Evolutionary conservation across 2,329 filamentous ascomycete species (phyloP), one percentile per base, ranked within the genome.

Genomic region (Chaetomium olivaceum): DNA sequence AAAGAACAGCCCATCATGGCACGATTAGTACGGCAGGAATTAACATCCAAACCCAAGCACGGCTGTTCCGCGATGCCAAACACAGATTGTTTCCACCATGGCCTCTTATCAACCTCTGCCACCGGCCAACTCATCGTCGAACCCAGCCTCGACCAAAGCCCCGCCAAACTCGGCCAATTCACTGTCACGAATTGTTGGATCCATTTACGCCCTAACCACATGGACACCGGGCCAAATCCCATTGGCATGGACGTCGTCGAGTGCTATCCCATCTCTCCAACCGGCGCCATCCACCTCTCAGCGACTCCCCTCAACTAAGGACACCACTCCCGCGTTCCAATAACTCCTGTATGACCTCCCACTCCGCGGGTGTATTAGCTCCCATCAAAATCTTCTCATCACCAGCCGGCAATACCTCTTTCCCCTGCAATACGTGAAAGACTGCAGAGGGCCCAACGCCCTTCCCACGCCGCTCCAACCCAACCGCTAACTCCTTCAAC

Each of bases 401-500:
- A 8, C 29, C 29, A 31, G 8, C 29, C 8, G 29, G 29, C 8
- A 4, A 8, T 8, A 31, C 29, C 63, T 36, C 27, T 51, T 21
- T 9, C 46, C 66, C 8, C 64, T 63, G 4, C 67, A 27, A 19
- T 67, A 55, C 31, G 39, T 52, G 8, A 36, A 65, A 63, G 2
- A 64, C 52, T 9, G 61, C 39, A 8, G 63, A 67, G 58, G 56
- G 50, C 62, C 67, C 73, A 65, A 56, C 62, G 27, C 50, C 46
- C 27, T 59, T 31, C 55, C 63, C 8, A 36, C 4, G 7, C 55
- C 5, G 16, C 33, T 50, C 12, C 14, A 7, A 4, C 31, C 9
- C 2, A 1, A 39, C 25, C 11, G 67, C 66, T 51, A 78, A 48
- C 21, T 29, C 58, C 21, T 61, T 39, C 39, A 79, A 64, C 0